Evolutionary conservation across 164 flowering plant genomes (phyloP), one percentile per base, ranked within the genome.

Genomic region (Euptelea pleiosperma): DNA sequence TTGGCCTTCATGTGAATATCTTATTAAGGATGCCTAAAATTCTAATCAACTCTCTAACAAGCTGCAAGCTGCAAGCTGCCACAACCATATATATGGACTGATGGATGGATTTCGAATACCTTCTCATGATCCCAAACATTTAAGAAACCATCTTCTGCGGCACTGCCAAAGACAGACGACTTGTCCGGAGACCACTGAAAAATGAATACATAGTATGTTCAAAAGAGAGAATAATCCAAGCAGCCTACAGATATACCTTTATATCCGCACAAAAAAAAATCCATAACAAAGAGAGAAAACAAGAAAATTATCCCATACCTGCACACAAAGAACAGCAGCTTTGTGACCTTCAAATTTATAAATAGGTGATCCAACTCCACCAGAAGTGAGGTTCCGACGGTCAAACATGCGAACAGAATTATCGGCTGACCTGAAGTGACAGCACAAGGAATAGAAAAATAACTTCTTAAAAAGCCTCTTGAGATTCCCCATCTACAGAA

Each of bases 181-280:
- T 77, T 87, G 62, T 85, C 88, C 25, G 99, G 99, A 58, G 84
- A 94, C 99, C 97, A 94, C 99, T 94, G 92, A 16, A 48, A 57
- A 42, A 59, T 55, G 55, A 39, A 41, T 30, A 40, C 42, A 42
- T 2, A 25, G 18, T 55, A 29, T 33, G 39, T 53, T 45, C 11
- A 52, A 19, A 28, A 18, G 2, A 45, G n/a, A 52, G 36, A 37
- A 62, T 15, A 8, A n/a, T n/a, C 19, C 31, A 45, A 8, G 22
- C 43, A 21, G n/a, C 54, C 37, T 34, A 49, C 4, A 52, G 11
- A 46, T 29, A 31, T 39, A 28, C 26, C 4, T 9, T 4, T 7
- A 25, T 15, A 28, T n/a, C n/a, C n/a, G n/a, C n/a, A n/a, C 15
- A 45, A 45, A 25, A 24, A 16, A 26, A 46, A 12, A 46, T n/a